Percentiles rank a stretch among this genome's conserved stretches.
Evolutionary conservation across 768 basidiomycete species (phyloP).

Genomic region (Boletus rubescentipes): DNA sequence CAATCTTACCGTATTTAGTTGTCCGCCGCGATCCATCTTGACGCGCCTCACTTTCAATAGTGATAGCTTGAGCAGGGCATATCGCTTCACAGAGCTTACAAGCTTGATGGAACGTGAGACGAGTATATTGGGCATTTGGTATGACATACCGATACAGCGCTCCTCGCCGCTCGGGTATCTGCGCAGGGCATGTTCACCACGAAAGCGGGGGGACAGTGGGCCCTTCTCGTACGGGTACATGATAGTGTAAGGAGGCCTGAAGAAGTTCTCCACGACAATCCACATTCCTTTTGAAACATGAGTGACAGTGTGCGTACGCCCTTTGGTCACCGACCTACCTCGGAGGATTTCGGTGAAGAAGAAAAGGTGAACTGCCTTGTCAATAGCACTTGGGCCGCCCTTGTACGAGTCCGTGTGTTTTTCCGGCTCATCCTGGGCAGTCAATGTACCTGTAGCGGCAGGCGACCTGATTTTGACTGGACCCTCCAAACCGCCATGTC

Average conservation of each 20-base stretch:
- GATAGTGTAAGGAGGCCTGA: constrained; percentile 96
- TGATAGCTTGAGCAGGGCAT: constrained; percentile 98
- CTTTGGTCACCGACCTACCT: constrained; percentile 53
- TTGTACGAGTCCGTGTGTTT: constrained; percentile 67
- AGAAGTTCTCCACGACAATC: constrained; percentile 91
- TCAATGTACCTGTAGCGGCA: constrained; percentile 31
- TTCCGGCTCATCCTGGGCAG: constrained; percentile 43
- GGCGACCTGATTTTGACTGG: constrained; percentile 34
- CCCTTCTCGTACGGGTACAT: constrained; percentile 99
- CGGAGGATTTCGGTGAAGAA: constrained; percentile 98
- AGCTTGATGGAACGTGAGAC: constrained; percentile 47
- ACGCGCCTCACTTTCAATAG: constrained; percentile 96
- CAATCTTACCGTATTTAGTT: constrained; percentile 84
- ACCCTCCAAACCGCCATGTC: constrained; percentile 21
- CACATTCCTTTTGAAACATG: constrained; percentile 76
- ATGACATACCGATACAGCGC: constrained; percentile 87
- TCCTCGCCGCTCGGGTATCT: constrained; percentile 98
- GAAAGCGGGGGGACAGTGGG: constrained; percentile 94
- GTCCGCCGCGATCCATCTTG: constrained; percentile 94
- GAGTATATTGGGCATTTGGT: not conserved
- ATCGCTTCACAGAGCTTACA: constrained; percentile 99
- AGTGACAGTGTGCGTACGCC: constrained; percentile 5
- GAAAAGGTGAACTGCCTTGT: constrained; percentile 95
- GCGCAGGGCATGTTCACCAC: constrained; percentile 96
- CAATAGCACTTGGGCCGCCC: constrained; percentile 83